These are phyloP conservation scores for Termitomyces sp. DNA, from an alignment of 768 basidiomycete species.

Conservation along the genomic window DNA sequence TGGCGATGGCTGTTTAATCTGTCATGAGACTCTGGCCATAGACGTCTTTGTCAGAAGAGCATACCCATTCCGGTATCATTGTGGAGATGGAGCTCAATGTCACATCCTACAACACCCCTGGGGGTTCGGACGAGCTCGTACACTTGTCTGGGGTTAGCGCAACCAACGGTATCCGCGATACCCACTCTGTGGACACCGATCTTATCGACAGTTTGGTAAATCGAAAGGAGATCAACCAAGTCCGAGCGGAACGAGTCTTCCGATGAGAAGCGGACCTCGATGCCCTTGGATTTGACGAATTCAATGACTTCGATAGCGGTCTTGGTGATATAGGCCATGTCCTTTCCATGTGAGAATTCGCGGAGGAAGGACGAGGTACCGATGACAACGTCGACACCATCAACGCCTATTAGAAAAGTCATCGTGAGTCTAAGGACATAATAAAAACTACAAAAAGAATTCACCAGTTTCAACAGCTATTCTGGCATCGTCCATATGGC, in stretches of 20 bases:
- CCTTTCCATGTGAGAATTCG: constrained; percentile 99
- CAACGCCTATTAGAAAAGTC: constrained; percentile 60
- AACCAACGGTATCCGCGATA: constrained; percentile 98
- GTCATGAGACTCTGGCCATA: constrained; percentile 1
- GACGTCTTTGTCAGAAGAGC: constrained; percentile 13
- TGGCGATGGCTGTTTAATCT: constrained; percentile 73
- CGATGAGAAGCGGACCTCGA: constrained; percentile 99
- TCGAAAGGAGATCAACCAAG: constrained; percentile 95
- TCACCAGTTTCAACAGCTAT: constrained; percentile 96
- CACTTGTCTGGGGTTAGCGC: constrained; percentile 97
- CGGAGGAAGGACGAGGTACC: constrained; percentile 98
- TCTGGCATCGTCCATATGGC: constrained; percentile 99
- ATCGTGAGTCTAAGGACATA: background rate
- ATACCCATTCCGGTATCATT: constrained; percentile 96
- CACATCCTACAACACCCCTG: constrained; percentile 92
- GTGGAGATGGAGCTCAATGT: constrained; percentile 97
- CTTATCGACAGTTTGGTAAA: constrained; percentile 99
- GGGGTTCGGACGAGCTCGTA: constrained; percentile 97
- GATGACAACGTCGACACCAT: constrained; percentile 98
- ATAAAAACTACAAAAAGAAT: background rate
- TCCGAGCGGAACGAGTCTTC: constrained; percentile 99
- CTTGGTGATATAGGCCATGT: constrained; percentile 99
- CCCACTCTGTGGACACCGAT: constrained; percentile 98
- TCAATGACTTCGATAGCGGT: constrained; percentile 98
- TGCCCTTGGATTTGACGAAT: constrained; percentile 99